Evolutionary conservation across 2,329 filamentous ascomycete genomes (phyloP), one percentile per base, ranked within the genome.

Genomic region (Lasiodiplodia gonubiensis): DNA sequence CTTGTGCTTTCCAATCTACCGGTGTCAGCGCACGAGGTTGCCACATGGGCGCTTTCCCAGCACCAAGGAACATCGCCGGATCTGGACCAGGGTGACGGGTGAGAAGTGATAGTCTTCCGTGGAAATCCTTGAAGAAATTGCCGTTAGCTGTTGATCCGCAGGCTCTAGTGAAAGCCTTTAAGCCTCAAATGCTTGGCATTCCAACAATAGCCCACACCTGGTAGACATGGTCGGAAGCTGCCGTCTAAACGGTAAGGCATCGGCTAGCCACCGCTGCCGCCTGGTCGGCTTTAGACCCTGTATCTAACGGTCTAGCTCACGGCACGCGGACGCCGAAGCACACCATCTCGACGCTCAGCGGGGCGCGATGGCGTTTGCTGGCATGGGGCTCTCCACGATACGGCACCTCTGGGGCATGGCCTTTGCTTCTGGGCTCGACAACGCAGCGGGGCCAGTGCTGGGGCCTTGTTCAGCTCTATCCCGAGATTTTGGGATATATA

Each of bases 181-280:
- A 33, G 30, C 30, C 30, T 33, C 30, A 33, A 42, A n/a, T 10
- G 12, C 54, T 59, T 59, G 54, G 54, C 54, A 2, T 33, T 16
- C 54, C 54, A 59, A 59, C 54, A 59, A 59, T 59, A 59, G 54
- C 54, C 27, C 54, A 4, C 42, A 21, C 54, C 35, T 14, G 21
- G 35, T 42, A n/a, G 14, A 23, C 25, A 6, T 37, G 39, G 18
- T 21, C 27, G 57, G 39, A 25, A 49, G 27, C 57, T 61, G 33
- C 57, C 57, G 57, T 33, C 30, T 6, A 33, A 33, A 33, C 30
- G 30, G 30, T 8, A 33, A 33, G 30, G 30, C 30, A 33, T 33
- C 30, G 30, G 30, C 30, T 33, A 33, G 30, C 30, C 57, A 30
- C 39, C 25, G 6, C 39, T 48, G 42, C 39, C 39, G 42, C 23